A percentile compares a stretch with the other conserved stretches of the same genome.
phyloP scores from a whole-genome alignment of 2,329 filamentous ascomycete genomes.

The Capronia epimyces region DNA sequence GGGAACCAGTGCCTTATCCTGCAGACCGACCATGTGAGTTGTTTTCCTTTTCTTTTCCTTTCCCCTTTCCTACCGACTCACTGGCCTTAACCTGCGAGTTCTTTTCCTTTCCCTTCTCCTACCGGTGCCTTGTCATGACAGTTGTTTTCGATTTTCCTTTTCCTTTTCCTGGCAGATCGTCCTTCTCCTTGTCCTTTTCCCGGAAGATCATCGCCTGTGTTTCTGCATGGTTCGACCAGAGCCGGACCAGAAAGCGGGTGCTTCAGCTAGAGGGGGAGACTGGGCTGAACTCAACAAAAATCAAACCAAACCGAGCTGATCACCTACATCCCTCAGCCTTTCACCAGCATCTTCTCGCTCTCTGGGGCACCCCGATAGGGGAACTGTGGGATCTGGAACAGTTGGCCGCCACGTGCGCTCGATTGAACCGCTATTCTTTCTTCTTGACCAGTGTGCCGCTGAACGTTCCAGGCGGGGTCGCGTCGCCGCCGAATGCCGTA shows the following conservation, averaged over 20 bases:
- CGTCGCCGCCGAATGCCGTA: slow-evolving; percentile 9
- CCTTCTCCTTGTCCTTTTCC: no score
- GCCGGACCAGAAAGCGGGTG: no score
- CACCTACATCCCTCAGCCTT: neutral
- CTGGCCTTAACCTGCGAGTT: no score
- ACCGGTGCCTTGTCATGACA: no score
- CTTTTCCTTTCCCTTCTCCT: no score
- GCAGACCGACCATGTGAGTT: slow-evolving; percentile 22
- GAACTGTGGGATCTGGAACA: slow-evolving; percentile 36
- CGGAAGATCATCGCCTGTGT: no score
- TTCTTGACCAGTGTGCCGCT: slow-evolving; percentile 46
- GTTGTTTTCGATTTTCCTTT: no score
- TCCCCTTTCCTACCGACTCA: neutral
- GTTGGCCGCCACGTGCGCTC: slow-evolving; percentile 34
- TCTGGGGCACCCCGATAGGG: slow-evolving; percentile 27
- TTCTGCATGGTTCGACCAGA: no score
- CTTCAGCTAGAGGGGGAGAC: no score
- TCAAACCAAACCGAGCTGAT: no score
- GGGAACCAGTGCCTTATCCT: slow-evolving; percentile 15
- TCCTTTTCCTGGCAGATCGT: no score
- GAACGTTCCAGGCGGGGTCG: slow-evolving; percentile 32
- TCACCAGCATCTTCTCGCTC: slow-evolving; percentile 21
- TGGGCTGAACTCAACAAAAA: no score
- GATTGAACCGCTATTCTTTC: slow-evolving; percentile 38
- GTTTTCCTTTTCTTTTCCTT: neutral